phyloP scores from a whole-genome alignment of 306 rosid species.

The Rubus idaeus region DNA sequence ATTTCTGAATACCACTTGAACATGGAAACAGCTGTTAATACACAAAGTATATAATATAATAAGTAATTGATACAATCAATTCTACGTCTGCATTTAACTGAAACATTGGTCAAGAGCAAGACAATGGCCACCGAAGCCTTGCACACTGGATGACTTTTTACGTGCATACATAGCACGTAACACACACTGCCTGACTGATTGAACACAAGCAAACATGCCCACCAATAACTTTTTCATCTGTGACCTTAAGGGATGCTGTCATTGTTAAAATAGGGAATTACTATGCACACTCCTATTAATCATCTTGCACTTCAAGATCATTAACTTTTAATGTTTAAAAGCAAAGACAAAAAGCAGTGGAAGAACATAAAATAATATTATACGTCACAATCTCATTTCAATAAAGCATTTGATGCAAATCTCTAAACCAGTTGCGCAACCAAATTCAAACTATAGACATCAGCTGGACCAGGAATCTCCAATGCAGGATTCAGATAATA shows the following conservation, averaged over 20 bases:
- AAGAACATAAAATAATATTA: not conserved
- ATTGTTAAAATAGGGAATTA: not conserved
- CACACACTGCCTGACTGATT: not conserved
- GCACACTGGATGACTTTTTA: not conserved
- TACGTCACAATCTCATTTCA: not conserved
- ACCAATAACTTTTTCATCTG: not conserved
- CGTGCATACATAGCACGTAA: not conserved
- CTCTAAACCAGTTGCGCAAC: not conserved
- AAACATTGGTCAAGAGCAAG: not conserved
- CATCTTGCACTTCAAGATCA: not conserved
- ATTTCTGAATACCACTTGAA: not conserved
- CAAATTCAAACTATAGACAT: not conserved
- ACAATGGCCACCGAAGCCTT: not conserved
- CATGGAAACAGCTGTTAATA: not conserved
- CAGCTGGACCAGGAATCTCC: not conserved
- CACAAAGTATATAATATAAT: not conserved
- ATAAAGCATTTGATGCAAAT: not conserved
- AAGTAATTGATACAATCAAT: not conserved
- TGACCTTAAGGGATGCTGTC: not conserved
- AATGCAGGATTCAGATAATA: constrained; percentile 16
- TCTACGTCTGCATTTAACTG: not conserved
- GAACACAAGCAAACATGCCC: not conserved
- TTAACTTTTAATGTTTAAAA: not conserved
- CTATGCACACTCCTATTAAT: not conserved
- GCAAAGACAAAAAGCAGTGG: not conserved